Conservation (phyloP, 1,284 basidiomycete genomes). For the Ustilago curta region DNA sequence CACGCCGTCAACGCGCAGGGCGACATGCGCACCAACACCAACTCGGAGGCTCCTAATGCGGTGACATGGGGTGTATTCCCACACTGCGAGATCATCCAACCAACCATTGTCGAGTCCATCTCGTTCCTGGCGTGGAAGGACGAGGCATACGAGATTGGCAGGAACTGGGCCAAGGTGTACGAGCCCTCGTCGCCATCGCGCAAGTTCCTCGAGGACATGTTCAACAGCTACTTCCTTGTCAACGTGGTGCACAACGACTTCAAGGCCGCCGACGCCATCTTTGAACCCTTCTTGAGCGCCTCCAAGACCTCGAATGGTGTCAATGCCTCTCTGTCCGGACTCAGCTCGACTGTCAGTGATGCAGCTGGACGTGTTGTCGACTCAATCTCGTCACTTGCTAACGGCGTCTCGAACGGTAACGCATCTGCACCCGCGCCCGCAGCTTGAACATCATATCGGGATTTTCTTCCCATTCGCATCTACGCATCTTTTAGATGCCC, state of each 20-base stretch:
- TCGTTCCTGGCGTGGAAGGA: constrained; percentile 69
- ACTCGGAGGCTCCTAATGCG: constrained; percentile 92
- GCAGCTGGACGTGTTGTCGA: constrained; percentile 20
- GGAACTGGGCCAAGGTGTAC: constrained; percentile 67
- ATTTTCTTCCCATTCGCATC: not conserved
- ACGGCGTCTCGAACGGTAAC: constrained; percentile 33
- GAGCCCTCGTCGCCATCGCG: constrained; percentile 50
- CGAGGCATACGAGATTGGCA: constrained; percentile 68
- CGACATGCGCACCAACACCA: constrained; percentile 91
- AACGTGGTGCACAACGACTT: constrained; percentile 69
- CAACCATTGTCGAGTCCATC: constrained; percentile 88
- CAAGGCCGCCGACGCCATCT: constrained; percentile 64
- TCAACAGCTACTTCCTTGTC: constrained; percentile 65
- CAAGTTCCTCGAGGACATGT: constrained; percentile 59
- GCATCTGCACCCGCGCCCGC: constrained; percentile 19
- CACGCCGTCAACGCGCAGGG: constrained; percentile 88
- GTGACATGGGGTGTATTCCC: constrained; percentile 99
- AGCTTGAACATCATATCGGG: constrained; percentile 5
- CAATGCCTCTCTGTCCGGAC: constrained; percentile 24
- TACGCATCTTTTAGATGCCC: not conserved
- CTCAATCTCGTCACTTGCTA: constrained; percentile 36
- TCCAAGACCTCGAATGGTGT: constrained; percentile 6
- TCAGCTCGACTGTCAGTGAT: constrained; percentile 27
- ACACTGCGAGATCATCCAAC: constrained; percentile 88
- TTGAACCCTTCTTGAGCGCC: constrained; percentile 60